A percentile compares a stretch with the other conserved stretches of the same genome.
Evolutionary conservation across 2,329 filamentous ascomycete species (phyloP).

Genomic region (Myriosclerotinia duriaeana): DNA sequence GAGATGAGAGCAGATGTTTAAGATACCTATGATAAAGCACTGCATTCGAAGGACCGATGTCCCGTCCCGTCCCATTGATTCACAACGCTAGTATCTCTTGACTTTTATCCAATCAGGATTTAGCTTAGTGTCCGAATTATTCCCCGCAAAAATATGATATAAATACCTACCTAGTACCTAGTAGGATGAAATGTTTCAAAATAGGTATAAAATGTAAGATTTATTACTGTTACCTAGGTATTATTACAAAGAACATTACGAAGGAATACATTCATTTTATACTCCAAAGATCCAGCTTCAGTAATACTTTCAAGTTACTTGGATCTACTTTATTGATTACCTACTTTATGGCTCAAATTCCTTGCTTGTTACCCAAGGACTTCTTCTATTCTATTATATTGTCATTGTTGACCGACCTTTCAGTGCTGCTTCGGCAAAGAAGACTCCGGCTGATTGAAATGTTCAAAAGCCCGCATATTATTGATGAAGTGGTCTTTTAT

Average conservation of each 20-base stretch:
- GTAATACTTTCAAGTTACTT: too few relatives aligned
- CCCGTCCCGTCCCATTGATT: background rate
- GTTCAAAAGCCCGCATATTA: background rate
- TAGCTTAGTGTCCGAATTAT: slow-evolving; percentile 7
- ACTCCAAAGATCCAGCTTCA: background rate
- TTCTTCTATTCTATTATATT: slow-evolving; percentile 2
- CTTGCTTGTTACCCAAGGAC: background rate
- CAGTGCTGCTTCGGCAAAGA: slow-evolving; percentile 8
- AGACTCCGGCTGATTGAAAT: slow-evolving; percentile 1
- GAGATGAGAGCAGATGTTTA: slow-evolving; percentile 18
- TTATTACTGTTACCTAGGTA: background rate
- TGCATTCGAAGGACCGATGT: background rate
- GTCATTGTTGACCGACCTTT: background rate
- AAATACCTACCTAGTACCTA: too few relatives aligned
- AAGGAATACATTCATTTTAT: background rate
- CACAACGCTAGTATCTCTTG: background rate
- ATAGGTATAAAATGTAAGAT: background rate
- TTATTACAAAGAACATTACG: too few relatives aligned
- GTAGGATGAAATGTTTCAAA: too few relatives aligned
- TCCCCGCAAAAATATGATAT: background rate
- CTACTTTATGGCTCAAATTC: background rate
- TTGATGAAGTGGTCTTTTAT: slow-evolving; percentile 7
- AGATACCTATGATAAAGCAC: slow-evolving; percentile 27
- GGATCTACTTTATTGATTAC: background rate
- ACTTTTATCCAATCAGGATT: background rate